Evolutionary conservation across 257 asterid genomes (phyloP).

Genomic region (Scutellaria galericulata): DNA sequence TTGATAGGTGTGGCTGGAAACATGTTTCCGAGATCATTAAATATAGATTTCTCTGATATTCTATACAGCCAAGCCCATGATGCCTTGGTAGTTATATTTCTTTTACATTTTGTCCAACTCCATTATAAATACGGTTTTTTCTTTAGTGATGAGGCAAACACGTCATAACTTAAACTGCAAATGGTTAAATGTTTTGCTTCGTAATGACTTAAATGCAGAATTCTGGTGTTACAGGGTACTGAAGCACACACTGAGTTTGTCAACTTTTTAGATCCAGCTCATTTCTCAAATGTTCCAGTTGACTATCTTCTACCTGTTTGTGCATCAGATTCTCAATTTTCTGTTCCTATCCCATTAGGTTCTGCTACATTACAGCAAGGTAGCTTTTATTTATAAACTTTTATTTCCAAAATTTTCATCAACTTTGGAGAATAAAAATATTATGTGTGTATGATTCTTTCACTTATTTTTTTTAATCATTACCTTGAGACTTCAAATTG

Average conservation of each 20-base stretch:
- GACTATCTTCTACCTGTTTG: slow-evolving; percentile 70
- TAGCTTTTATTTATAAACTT: slow-evolving; percentile 31
- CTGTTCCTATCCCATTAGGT: slow-evolving; percentile 59
- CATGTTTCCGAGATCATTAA: slow-evolving; percentile 56
- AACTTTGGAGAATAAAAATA: background rate
- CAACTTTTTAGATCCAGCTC: slow-evolving; percentile 77
- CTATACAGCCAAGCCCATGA: slow-evolving; percentile 60
- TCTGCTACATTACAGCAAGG: slow-evolving; percentile 61
- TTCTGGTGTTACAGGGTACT: slow-evolving; percentile 73
- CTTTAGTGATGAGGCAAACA: slow-evolving; percentile 5
- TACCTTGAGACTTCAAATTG: background rate
- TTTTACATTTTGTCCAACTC: slow-evolving; percentile 27
- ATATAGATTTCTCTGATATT: slow-evolving; percentile 59
- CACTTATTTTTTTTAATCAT: background rate
- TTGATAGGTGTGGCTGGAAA: slow-evolving; percentile 69
- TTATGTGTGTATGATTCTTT: background rate
- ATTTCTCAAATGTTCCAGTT: slow-evolving; percentile 57
- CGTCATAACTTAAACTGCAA: slow-evolving; percentile 22
- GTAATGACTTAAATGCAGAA: slow-evolving; percentile 28
- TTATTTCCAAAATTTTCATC: slow-evolving; percentile 19
- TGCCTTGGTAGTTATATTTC: slow-evolving; percentile 62
- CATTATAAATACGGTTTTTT: slow-evolving; percentile 4
- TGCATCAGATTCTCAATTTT: slow-evolving; percentile 55
- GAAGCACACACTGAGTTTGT: slow-evolving; percentile 46
- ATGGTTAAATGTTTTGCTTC: slow-evolving; percentile 4